phyloP scores from a whole-genome alignment of 2,329 filamentous ascomycete species.

The Verticillium longisporum region DNA sequence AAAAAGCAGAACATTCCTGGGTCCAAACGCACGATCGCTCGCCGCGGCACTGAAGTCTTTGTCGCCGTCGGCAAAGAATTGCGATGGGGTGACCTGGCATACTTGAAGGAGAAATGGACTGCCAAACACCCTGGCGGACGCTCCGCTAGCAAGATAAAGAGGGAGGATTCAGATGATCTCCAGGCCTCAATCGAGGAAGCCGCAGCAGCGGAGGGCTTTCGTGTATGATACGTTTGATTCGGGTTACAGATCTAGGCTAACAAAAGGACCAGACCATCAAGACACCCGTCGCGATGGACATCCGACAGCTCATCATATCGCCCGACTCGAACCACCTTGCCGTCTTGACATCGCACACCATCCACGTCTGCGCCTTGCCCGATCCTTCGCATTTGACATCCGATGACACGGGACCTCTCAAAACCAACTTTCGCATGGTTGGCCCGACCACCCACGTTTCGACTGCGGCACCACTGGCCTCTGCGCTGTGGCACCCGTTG shows the following conservation, averaged over 20 bases:
- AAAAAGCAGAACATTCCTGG: slow-evolving; percentile 38
- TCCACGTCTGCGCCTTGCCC: slow-evolving; percentile 82
- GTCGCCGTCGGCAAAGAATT: slow-evolving; percentile 84
- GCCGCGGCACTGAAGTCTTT: slow-evolving; percentile 80
- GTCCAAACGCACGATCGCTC: slow-evolving; percentile 64
- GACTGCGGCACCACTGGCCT: slow-evolving; percentile 72
- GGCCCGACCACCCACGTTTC: slow-evolving; percentile 89
- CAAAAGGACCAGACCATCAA: slow-evolving; percentile 57
- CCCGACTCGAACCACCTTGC: slow-evolving; percentile 77
- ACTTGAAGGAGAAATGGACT: slow-evolving; percentile 59
- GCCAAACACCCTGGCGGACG: slow-evolving; percentile 21
- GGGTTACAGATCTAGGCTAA: not conserved
- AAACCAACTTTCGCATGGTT: slow-evolving; percentile 82
- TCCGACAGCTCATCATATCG: slow-evolving; percentile 79
- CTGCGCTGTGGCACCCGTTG: slow-evolving; percentile 87
- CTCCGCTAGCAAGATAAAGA: slow-evolving; percentile 35
- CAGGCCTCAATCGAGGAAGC: slow-evolving; percentile 17
- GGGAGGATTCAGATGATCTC: slow-evolving; percentile 34
- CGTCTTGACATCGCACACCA: slow-evolving; percentile 78
- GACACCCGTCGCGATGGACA: slow-evolving; percentile 71
- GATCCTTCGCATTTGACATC: slow-evolving; percentile 69
- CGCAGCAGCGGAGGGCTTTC: slow-evolving; percentile 32
- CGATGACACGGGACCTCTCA: slow-evolving; percentile 61
- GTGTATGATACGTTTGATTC: slow-evolving; percentile 30
- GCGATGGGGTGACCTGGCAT: slow-evolving; percentile 79